Conservation (phyloP, 1,284 basidiomycete genomes). For the Tetrapyrgos nigripes region DNA sequence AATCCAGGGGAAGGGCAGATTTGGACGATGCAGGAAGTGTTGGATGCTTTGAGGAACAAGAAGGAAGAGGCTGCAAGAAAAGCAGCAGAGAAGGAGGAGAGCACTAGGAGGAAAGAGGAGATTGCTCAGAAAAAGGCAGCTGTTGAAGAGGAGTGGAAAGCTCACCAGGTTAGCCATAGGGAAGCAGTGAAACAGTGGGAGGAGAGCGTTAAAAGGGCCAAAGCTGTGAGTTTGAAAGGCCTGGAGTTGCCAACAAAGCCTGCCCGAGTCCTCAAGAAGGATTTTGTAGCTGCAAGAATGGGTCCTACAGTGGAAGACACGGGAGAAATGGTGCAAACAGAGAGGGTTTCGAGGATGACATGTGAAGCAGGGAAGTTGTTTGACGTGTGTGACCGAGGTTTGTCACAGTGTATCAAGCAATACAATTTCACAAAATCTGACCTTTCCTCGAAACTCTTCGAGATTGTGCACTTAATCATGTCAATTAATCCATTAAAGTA, state of each 20-base stretch:
- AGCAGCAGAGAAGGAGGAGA: slow-evolving; percentile 7
- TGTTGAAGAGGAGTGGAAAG: slow-evolving; percentile 5
- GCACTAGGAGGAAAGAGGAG: background rate
- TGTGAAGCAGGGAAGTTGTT: too few species aligned
- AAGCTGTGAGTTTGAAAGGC: background rate
- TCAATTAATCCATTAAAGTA: too few species aligned
- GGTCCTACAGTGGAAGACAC: too few species aligned
- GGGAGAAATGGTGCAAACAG: too few species aligned
- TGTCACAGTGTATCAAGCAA: too few species aligned
- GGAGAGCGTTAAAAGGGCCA: background rate
- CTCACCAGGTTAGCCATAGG: slow-evolving; percentile 5
- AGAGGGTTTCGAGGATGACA: too few species aligned
- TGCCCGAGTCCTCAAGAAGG: background rate
- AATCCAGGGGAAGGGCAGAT: slow-evolving; percentile 15
- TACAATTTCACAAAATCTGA: too few species aligned
- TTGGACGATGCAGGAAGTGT: slow-evolving; percentile 14
- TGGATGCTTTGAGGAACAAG: slow-evolving; percentile 1
- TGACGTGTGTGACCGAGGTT: too few species aligned
- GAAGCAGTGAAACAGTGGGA: slow-evolving; percentile 1
- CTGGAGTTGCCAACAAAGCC: slow-evolving; percentile 3
- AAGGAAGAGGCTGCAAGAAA: slow-evolving; percentile 9
- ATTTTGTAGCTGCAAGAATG: too few species aligned
- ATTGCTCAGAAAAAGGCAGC: background rate
- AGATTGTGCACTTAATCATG: too few species aligned
- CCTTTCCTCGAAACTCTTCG: too few species aligned